Percentiles rank a stretch among this genome's conserved stretches.
Evolutionary conservation across 2,329 filamentous ascomycete genomes (phyloP).

Genomic region (Cladorrhinum sp.): DNA sequence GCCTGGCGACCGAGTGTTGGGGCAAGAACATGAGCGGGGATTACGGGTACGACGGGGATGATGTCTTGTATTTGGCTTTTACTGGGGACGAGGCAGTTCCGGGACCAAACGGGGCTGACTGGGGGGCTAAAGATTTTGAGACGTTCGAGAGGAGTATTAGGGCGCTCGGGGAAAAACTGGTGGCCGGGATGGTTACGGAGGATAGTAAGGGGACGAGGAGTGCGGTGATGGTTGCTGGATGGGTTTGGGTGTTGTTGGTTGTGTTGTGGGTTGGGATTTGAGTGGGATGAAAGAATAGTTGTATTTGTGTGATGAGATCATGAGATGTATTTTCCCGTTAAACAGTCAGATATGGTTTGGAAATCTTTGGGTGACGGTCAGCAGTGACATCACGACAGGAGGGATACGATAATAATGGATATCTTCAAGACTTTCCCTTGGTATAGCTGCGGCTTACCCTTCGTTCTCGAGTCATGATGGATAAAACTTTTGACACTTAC

Average conservation of each 20-base stretch:
- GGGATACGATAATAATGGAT: background rate
- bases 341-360: background rate
- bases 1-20: slow-evolving; percentile 47
- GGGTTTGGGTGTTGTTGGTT: background rate
- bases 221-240: background rate
- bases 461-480: no score
- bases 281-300: background rate
- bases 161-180: slow-evolving; percentile 48
- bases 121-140: slow-evolving; percentile 47
- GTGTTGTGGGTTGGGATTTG: background rate
- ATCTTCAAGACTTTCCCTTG: no score
- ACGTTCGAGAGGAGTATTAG: slow-evolving; percentile 55
- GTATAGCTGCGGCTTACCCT: no score
- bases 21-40: slow-evolving; percentile 52
- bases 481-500: no score
- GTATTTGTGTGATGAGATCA: background rate
- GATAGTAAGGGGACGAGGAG: background rate
- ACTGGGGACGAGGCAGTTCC: slow-evolving; percentile 55
- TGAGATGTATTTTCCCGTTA: no score
- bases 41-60: slow-evolving; percentile 52
- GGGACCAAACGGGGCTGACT: slow-evolving; percentile 50
- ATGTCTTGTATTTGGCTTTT: slow-evolving; percentile 64
- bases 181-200: slow-evolving; percentile 31
- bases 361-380: background rate
- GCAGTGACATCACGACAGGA: background rate